Evolutionary conservation across 1,139 yeast genomes (phyloP), one percentile per base, ranked within the genome.

Genomic region (Kurtzmaniella quercitrusa): DNA sequence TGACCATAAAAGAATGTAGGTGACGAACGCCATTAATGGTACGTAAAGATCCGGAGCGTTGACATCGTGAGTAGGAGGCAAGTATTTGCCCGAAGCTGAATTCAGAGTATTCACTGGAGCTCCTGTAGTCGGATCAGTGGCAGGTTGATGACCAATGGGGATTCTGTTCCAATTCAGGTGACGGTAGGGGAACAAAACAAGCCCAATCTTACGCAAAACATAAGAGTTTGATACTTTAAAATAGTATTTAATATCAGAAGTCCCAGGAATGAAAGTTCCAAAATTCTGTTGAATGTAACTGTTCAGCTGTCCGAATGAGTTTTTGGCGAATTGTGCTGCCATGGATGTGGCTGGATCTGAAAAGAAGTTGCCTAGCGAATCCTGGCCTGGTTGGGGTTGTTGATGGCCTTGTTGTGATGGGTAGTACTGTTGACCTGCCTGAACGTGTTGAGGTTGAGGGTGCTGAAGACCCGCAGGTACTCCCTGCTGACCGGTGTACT

Each of bases 31-130:
- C 96, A 91, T 89, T 50, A 87, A 66, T 4, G 99, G 99, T 44
- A 94, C 88, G 62, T 94, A 94, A 71, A 93, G 78, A 62, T 94
- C 99, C 2, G 98, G 98, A 0, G 98, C 95, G 59, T 94, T 94
- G 47, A 86, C 74, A 60, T 94, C 98, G 48, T 81, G 85, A 32
- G 76, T 62, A 9, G 96, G 95, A 4, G 86, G 81, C 1, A 87
- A 84, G 59, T 74, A 88, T 14, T 73, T 65, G 36, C 78, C 82
- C 14, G 57, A 60, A 7, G 61, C 58, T 16, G 63, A 62, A 15
- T 49, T 50, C 3, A 61, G 53, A n/a, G 53, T 50, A 28, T 66
- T 66, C 16, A 60, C 57, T 50, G 60, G 68, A 39, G 37, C 49
- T 51, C 12, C 49, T 7, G 30, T 26, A 32, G 46, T 51, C 30